phyloP scores from a whole-genome alignment of 2,329 filamentous ascomycete species.

The Furcasterigmium sp. region DNA sequence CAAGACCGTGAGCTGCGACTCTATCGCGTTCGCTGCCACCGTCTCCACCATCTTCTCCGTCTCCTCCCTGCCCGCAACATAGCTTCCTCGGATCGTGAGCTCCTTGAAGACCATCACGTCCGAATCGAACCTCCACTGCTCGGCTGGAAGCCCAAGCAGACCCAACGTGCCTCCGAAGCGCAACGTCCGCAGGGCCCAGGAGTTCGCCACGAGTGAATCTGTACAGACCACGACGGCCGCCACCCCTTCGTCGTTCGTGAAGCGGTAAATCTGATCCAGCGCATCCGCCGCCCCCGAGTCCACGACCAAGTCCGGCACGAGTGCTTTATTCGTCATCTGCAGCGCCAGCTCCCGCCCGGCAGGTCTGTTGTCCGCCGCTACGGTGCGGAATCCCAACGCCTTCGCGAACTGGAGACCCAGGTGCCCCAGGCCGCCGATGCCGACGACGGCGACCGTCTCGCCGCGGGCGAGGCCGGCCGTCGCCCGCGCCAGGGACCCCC shows the following conservation, averaged over 20 bases:
- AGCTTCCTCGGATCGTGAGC: constrained; percentile 22
- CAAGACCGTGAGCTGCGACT: constrained; percentile 20
- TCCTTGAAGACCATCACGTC: constrained; percentile 22
- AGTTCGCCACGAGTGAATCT: constrained; percentile 22
- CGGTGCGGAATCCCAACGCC: constrained; percentile 25
- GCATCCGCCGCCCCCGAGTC: constrained; percentile 16
- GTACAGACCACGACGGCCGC: constrained; percentile 25
- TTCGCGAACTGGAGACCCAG: constrained; percentile 29
- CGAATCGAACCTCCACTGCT: constrained; percentile 25
- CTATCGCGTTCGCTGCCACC: constrained; percentile 17
- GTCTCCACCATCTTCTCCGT: constrained; percentile 23
- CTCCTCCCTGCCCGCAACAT: constrained; percentile 21
- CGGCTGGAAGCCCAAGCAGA: constrained; percentile 22
- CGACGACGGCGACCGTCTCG: constrained; percentile 23
- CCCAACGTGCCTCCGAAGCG: constrained; percentile 22
- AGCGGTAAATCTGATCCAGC: constrained; percentile 14
- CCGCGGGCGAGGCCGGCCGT: constrained; percentile 16
- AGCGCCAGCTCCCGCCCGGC: constrained; percentile 21
- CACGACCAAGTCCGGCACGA: constrained; percentile 20
- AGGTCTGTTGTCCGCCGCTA: constrained; percentile 27
- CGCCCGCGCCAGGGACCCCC: constrained; percentile 24
- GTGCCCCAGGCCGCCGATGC: constrained; percentile 28
- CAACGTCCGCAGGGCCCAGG: constrained; percentile 21
- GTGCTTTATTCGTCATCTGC: constrained; percentile 14
- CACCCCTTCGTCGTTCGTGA: constrained; percentile 23